Conservation (phyloP, 345 rosid genomes). For the Brassica juncea region DNA sequence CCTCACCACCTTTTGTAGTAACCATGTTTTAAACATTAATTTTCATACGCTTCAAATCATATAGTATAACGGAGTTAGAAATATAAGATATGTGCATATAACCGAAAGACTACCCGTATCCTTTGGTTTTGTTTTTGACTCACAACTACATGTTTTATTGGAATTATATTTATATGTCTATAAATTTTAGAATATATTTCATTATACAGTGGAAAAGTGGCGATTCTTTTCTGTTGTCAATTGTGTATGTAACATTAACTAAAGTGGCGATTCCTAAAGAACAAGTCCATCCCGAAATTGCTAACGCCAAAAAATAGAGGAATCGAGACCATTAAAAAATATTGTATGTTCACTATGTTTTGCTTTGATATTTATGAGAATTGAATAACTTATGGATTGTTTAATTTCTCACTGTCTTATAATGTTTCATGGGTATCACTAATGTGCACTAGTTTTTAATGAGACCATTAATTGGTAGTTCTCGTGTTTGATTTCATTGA, state of each 20-base stretch:
- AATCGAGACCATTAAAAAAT: no score
- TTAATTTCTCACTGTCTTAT: neutral
- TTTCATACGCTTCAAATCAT: neutral
- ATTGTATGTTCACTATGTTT: no score
- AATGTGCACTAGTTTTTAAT: no score
- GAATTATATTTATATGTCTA: neutral
- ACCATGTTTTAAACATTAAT: neutral
- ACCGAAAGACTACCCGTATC: neutral
- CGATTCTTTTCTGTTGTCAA: no score
- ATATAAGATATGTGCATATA: neutral
- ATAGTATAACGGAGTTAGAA: neutral
- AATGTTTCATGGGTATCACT: no score
- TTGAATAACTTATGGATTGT: neutral
- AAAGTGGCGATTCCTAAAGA: no score
- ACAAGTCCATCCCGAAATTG: no score
- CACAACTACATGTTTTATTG: neutral
- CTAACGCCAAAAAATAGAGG: neutral
- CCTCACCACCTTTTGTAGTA: neutral
- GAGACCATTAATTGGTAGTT: neutral
- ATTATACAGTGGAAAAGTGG: no score
- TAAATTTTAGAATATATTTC: no score
- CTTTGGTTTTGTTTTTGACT: conserved; percentile 2
- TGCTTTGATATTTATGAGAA: neutral
- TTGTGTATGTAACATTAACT: no score
- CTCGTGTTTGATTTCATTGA: neutral